Evolutionary conservation across 495 filamentous ascomycete genomes (phyloP).

Genomic region (Penicillium macrosclerotiorum): DNA sequence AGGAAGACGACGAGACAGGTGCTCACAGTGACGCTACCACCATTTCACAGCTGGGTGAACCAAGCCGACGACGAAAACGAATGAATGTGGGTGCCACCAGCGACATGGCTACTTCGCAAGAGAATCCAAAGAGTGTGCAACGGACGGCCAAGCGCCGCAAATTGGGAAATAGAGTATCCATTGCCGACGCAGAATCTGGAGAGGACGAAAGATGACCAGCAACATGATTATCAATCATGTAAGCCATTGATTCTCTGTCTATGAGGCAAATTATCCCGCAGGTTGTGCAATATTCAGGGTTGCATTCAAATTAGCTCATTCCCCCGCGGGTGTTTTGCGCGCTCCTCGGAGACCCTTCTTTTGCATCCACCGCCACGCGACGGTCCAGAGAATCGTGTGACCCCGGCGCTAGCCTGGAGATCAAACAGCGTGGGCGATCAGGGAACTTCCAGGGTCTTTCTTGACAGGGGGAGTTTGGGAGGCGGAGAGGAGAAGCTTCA

Average conservation of each 20-base stretch:
- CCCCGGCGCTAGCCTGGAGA: too few species aligned
- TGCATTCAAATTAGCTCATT: too few species aligned
- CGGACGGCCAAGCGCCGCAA: constrained; percentile 29
- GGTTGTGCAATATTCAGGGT: too few species aligned
- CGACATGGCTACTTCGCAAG: constrained; percentile 22
- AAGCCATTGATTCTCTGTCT: background rate
- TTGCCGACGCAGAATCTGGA: constrained; percentile 29
- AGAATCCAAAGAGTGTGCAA: constrained; percentile 19
- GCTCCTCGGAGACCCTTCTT: too few species aligned
- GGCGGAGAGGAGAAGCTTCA: background rate
- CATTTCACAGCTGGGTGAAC: background rate
- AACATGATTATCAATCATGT: constrained; percentile 2
- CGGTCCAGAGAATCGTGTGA: too few species aligned
- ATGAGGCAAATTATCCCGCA: too few species aligned
- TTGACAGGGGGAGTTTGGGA: too few species aligned
- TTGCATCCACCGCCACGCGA: too few species aligned
- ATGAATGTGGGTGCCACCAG: constrained; percentile 17
- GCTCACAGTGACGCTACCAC: constrained; percentile 5
- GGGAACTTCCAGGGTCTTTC: too few species aligned
- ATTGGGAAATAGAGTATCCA: constrained; percentile 8
- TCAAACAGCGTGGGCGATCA: too few species aligned
- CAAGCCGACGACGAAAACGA: constrained; percentile 9
- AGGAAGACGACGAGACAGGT: constrained; percentile 23
- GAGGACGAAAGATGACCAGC: constrained; percentile 13
- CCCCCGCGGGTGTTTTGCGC: too few species aligned